Conservation (phyloP, 2,329 filamentous ascomycete genomes). For the Parasarocladium wereldwijsianum region DNA sequence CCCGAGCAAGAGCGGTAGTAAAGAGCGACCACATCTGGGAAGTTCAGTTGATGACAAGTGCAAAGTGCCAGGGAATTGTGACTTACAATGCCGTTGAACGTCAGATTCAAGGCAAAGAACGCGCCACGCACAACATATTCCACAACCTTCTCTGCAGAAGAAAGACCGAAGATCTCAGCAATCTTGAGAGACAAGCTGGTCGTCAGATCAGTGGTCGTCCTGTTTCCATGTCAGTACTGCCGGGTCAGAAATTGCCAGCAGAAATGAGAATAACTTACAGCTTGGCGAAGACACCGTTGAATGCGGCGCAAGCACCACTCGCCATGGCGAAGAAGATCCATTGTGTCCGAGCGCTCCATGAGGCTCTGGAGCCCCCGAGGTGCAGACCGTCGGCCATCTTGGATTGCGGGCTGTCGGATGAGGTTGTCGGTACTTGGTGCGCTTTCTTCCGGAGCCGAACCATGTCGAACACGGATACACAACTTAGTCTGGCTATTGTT, state of each 20-base stretch:
- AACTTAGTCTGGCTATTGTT: no score
- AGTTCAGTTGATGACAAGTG: neutral
- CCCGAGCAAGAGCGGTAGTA: constrained; percentile 60
- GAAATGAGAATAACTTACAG: constrained; percentile 35
- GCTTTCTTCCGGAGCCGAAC: constrained; percentile 3
- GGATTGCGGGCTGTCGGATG: neutral
- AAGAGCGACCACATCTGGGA: constrained; percentile 67
- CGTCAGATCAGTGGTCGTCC: constrained; percentile 42
- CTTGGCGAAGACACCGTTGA: constrained; percentile 75
- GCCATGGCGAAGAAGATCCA: constrained; percentile 59
- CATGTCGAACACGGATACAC: no score
- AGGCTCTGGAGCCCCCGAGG: constrained; percentile 6
- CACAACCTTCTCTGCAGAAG: constrained; percentile 23
- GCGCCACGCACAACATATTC: constrained; percentile 35
- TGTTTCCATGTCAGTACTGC: no score
- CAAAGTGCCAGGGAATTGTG: neutral
- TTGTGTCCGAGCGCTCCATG: constrained; percentile 22
- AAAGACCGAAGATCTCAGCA: constrained; percentile 28
- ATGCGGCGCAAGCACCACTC: constrained; percentile 64
- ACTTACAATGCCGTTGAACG: constrained; percentile 56
- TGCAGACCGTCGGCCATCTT: constrained; percentile 4
- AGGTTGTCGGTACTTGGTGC: neutral
- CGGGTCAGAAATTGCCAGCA: no score
- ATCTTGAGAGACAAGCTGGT: constrained; percentile 29
- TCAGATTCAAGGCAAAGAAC: constrained; percentile 62